phyloP scores from a whole-genome alignment of 1,284 basidiomycete species.

The Ganoderma resinaceum region DNA sequence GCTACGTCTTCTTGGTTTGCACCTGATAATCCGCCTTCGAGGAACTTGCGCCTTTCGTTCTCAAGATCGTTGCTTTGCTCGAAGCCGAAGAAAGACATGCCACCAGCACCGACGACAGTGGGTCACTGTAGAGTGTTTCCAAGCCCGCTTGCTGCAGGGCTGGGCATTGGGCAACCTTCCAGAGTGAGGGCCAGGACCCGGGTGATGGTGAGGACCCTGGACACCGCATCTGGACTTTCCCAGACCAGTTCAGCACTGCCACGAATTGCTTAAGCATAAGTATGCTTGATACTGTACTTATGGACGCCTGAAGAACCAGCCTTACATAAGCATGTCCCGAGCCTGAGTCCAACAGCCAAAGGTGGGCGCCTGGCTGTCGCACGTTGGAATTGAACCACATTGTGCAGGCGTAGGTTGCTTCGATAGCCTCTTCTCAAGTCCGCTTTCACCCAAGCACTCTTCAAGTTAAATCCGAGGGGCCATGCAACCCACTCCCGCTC shows the following conservation, averaged over 20 bases:
- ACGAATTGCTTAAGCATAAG: no score
- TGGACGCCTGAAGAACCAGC: no score
- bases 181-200: no score
- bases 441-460: not conserved
- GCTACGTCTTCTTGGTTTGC: slow-evolving; percentile 75
- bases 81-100: slow-evolving; percentile 85
- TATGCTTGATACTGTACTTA: no score
- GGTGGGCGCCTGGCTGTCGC: no score
- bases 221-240: not conserved
- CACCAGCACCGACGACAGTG: slow-evolving; percentile 30
- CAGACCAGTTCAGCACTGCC: no score
- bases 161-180: no score
- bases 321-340: no score
- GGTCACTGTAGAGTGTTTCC: slow-evolving; percentile 1
- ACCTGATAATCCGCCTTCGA: slow-evolving; percentile 47
- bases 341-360: no score
- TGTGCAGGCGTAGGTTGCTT: not conserved
- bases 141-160: no score
- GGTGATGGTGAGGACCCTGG: not conserved
- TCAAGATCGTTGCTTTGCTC: slow-evolving; percentile 66
- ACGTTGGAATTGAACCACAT: slow-evolving; percentile 19
- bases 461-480: not conserved
- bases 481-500: slow-evolving; percentile 63
- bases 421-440: not conserved
- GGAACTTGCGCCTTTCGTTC: slow-evolving; percentile 62